These are phyloP conservation scores for Pisolithus orientalis DNA, from an alignment of 768 basidiomycete species.

Conservation along the genomic window DNA sequence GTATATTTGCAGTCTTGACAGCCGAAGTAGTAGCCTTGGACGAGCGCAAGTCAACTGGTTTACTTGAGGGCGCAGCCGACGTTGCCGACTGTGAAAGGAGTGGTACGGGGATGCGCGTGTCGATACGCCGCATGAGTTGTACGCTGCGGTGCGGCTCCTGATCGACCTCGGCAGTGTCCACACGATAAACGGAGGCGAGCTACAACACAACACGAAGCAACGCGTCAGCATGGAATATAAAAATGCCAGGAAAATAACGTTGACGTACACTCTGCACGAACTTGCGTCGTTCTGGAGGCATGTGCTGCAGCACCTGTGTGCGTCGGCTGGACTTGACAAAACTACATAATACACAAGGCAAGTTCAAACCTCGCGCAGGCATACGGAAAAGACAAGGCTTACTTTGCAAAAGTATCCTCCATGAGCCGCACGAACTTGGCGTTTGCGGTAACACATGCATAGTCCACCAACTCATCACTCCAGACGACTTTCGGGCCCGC, in stretches of 20 bases:
- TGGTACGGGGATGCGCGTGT: slow-evolving; percentile 72
- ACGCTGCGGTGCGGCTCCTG: slow-evolving; percentile 87
- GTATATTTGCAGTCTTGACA: slow-evolving; percentile 12
- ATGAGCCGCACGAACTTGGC: slow-evolving; percentile 63
- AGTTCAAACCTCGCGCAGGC: slow-evolving; percentile 6
- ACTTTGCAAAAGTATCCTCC: slow-evolving; percentile 82
- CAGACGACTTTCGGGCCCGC: slow-evolving; percentile 43
- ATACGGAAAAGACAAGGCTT: slow-evolving; percentile 26
- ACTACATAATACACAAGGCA: slow-evolving; percentile 27
- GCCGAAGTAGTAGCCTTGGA: slow-evolving; percentile 2
- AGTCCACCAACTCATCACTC: slow-evolving; percentile 52
- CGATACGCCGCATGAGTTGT: slow-evolving; percentile 73
- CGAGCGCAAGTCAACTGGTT: slow-evolving; percentile 50
- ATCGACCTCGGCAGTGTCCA: slow-evolving; percentile 85
- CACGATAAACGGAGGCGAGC: slow-evolving; percentile 74
- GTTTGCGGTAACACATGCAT: slow-evolving; percentile 47
- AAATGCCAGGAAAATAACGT: background rate
- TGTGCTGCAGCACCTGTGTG: slow-evolving; percentile 71
- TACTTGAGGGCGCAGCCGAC: slow-evolving; percentile 41
- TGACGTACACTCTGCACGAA: slow-evolving; percentile 71
- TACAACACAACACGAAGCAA: slow-evolving; percentile 17
- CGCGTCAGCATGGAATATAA: background rate
- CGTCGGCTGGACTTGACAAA: slow-evolving; percentile 64
- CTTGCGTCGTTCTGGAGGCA: slow-evolving; percentile 72
- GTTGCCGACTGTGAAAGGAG: slow-evolving; percentile 50